Evolutionary conservation across 169 alveolate species (phyloP).

Genomic region (Cryptosporidium canis): DNA sequence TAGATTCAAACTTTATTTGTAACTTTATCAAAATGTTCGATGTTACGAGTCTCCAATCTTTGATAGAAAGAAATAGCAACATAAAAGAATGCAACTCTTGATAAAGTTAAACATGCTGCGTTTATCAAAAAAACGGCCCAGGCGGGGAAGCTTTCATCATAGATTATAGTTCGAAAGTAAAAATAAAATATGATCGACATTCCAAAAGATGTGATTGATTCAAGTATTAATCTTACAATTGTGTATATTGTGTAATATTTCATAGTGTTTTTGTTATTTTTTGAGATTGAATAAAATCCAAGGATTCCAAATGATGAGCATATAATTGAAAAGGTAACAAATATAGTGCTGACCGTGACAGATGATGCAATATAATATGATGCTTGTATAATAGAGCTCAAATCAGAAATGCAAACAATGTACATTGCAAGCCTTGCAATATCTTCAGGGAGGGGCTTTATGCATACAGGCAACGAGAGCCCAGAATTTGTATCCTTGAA

Average conservation of each 20-base stretch:
- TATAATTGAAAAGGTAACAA: constrained; percentile 40
- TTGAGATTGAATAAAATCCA: constrained; percentile 31
- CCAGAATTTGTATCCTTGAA: not conserved
- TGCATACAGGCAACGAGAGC: not conserved
- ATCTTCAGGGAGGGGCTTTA: constrained; percentile 48
- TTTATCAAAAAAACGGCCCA: constrained; percentile 38
- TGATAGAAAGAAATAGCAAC: constrained; percentile 38
- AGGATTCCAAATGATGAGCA: constrained; percentile 45
- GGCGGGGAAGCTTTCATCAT: constrained; percentile 22
- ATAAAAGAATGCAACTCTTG: constrained; percentile 49
- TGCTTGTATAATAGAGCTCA: constrained; percentile 38
- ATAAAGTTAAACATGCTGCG: constrained; percentile 19
- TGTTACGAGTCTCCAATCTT: not conserved
- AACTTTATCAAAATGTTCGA: not conserved
- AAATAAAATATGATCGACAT: constrained; percentile 13
- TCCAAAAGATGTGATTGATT: constrained; percentile 9
- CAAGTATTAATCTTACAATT: constrained; percentile 7
- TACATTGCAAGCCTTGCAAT: constrained; percentile 58
- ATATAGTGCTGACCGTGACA: constrained; percentile 24
- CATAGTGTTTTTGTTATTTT: constrained; percentile 4
- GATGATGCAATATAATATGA: constrained; percentile 45
- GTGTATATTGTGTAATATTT: constrained; percentile 42
- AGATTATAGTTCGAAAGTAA: not conserved
- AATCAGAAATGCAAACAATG: constrained; percentile 46
- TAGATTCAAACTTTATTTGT: not conserved